A percentile compares a stretch with the other conserved stretches of the same genome.
These are phyloP conservation scores for Jackrogersella multiformis DNA, from an alignment of 495 filamentous ascomycete species.

Conservation along the genomic window DNA sequence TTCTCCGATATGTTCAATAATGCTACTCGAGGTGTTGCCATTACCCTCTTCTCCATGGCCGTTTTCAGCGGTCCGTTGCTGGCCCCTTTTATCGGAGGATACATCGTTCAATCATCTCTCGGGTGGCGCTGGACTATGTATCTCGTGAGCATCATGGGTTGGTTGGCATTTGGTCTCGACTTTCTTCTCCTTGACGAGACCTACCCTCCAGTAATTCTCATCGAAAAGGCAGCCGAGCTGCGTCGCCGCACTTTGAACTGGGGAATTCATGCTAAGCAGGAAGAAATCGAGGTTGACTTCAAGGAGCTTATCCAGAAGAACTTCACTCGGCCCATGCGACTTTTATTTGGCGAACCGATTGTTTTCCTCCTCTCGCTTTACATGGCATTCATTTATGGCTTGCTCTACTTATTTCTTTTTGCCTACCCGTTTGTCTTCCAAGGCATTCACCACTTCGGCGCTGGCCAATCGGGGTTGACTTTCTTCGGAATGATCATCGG, in stretches of 20 bases:
- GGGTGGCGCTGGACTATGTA: slow-evolving; percentile 93
- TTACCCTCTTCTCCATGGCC: slow-evolving; percentile 83
- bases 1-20: slow-evolving; percentile 92
- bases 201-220: slow-evolving; percentile 82
- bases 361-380: slow-evolving; percentile 48
- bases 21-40: slow-evolving; percentile 77
- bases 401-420: slow-evolving; percentile 83
- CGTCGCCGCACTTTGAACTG: slow-evolving; percentile 86
- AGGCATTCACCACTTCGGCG: slow-evolving; percentile 70
- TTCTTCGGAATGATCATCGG: slow-evolving; percentile 85
- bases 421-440: slow-evolving; percentile 85
- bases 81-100: slow-evolving; percentile 86
- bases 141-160: slow-evolving; percentile 76
- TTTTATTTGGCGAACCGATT: slow-evolving; percentile 84
- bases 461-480: slow-evolving; percentile 75
- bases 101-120: slow-evolving; percentile 73
- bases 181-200: slow-evolving; percentile 81
- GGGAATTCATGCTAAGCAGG: slow-evolving; percentile 94
- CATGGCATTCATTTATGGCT: slow-evolving; percentile 77
- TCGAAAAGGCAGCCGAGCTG: slow-evolving; percentile 78
- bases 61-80: slow-evolving; percentile 85
- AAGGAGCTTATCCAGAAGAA: slow-evolving; percentile 82
- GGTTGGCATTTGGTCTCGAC: slow-evolving; percentile 72
- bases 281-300: slow-evolving; percentile 90
- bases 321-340: slow-evolving; percentile 79